Evolutionary conservation across 2,329 filamentous ascomycete species (phyloP), one percentile per base, ranked within the genome.

Genomic region (Arthroderma sp.): DNA sequence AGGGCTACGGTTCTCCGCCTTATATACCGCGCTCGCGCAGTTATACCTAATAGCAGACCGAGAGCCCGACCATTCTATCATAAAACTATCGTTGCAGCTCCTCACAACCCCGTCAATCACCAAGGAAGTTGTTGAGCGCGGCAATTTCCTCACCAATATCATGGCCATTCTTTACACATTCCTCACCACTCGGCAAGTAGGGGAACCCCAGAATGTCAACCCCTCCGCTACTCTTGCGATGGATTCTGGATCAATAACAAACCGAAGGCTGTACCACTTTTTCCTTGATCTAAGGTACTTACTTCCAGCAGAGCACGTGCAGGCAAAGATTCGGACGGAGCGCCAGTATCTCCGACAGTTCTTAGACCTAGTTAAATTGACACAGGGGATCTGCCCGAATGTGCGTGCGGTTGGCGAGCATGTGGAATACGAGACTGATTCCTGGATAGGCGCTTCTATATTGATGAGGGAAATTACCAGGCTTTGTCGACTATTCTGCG

Each of bases 81-180:
- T 98, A 70, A 95, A 95, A 59, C 77, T 98, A 33, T 96, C 89
- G 4, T 70, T 96, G 29, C 91, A 98, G 60, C 93, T 98, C 78
- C 71, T 98, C 50, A 98, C 91, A 0, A 95, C 91, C 0, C 88
- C 91, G 1, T 94, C 89, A 0, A 96, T 98, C 53, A 96, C 89
- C 0, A 84, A 87, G 38, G 93, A 98, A 64, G 84, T 96, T 41
- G 86, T 98, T 6, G 85, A 94, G 56, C 78, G 87, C 38, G 89
- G 88, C 29, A 98, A 98, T 62, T 98, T 98, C 58, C 71, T 98
- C 52, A 95, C 87, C 6, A 94, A 86, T 53, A 73, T 98, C 34
- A 83, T 96, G 75, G 87, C 91, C 9, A 98, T 98, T 50, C 71
- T 98, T 0, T 98, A 96, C 63, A 96, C 93, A 0, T 98, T 98